These are phyloP conservation scores for Entonaema liquescens DNA, from an alignment of 495 filamentous ascomycete genomes.

Conservation along the genomic window DNA sequence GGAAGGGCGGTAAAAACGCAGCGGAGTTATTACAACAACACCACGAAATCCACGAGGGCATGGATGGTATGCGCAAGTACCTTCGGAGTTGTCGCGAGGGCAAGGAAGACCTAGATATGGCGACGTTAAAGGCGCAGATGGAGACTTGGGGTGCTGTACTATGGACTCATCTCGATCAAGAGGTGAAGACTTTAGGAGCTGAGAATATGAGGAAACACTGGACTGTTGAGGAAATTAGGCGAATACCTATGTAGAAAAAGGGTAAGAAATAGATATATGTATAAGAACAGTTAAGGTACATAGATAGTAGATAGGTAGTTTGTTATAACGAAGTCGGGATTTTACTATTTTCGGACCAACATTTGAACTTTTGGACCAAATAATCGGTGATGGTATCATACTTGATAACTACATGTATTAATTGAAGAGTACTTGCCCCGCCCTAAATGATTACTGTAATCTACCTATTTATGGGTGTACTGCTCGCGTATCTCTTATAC, in stretches of 20 bases:
- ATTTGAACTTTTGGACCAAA: no score
- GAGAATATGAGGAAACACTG: constrained; percentile 92
- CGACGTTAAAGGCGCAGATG: constrained; percentile 74
- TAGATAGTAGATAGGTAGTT: no score
- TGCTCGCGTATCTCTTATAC: no score
- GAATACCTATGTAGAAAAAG: constrained; percentile 69
- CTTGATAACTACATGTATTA: no score
- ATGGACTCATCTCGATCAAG: constrained; percentile 77
- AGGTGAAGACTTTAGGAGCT: constrained; percentile 73
- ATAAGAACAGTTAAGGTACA: neutral
- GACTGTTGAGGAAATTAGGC: constrained; percentile 76
- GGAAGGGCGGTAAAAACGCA: constrained; percentile 50
- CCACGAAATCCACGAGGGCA: constrained; percentile 78
- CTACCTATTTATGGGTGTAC: no score
- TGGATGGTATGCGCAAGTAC: constrained; percentile 78
- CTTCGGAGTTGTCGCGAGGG: constrained; percentile 68
- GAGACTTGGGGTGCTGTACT: constrained; percentile 69
- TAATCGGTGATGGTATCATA: no score
- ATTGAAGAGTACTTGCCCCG: no score
- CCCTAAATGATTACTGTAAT: no score
- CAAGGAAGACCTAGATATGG: constrained; percentile 72
- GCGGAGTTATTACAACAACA: constrained; percentile 81
- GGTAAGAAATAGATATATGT: neutral
- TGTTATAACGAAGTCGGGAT: no score
- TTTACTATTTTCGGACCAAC: no score